Evolutionary conservation across 2,329 filamentous ascomycete species (phyloP).

Genomic region (Arthroderma sp.): DNA sequence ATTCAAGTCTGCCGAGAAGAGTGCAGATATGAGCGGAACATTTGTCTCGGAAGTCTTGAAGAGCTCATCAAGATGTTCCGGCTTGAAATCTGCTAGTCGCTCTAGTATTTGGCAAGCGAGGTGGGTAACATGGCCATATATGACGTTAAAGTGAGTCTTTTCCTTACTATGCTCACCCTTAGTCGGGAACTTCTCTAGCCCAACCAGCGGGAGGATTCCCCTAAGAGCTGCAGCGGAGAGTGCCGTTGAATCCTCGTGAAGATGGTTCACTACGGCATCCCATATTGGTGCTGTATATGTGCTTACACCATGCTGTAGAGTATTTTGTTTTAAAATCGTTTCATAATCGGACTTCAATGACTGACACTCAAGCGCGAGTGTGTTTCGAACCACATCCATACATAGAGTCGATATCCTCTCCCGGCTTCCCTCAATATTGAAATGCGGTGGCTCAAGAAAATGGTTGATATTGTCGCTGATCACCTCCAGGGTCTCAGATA

Average conservation of each 20-base stretch:
- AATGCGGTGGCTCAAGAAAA: slow-evolving; percentile 44
- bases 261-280: slow-evolving; percentile 57
- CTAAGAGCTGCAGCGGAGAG: slow-evolving; percentile 63
- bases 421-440: slow-evolving; percentile 35
- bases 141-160: slow-evolving; percentile 63
- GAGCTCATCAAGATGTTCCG: slow-evolving; percentile 53
- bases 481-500: slow-evolving; percentile 36
- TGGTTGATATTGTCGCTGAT: slow-evolving; percentile 38
- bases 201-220: slow-evolving; percentile 56
- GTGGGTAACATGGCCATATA: slow-evolving; percentile 49
- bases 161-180: slow-evolving; percentile 32
- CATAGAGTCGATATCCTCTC: slow-evolving; percentile 42
- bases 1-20: slow-evolving; percentile 67
- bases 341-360: slow-evolving; percentile 56
- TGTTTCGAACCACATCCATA: slow-evolving; percentile 52
- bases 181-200: slow-evolving; percentile 59
- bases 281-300: slow-evolving; percentile 65
- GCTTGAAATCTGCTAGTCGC: slow-evolving; percentile 61
- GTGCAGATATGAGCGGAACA: slow-evolving; percentile 60
- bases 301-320: slow-evolving; percentile 53
- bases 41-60: slow-evolving; percentile 56
- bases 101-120: slow-evolving; percentile 63
- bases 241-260: slow-evolving; percentile 53
- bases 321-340: slow-evolving; percentile 46
- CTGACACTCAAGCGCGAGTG: slow-evolving; percentile 57